phyloP scores from a whole-genome alignment of 768 basidiomycete species.

The Trametes punicea region DNA sequence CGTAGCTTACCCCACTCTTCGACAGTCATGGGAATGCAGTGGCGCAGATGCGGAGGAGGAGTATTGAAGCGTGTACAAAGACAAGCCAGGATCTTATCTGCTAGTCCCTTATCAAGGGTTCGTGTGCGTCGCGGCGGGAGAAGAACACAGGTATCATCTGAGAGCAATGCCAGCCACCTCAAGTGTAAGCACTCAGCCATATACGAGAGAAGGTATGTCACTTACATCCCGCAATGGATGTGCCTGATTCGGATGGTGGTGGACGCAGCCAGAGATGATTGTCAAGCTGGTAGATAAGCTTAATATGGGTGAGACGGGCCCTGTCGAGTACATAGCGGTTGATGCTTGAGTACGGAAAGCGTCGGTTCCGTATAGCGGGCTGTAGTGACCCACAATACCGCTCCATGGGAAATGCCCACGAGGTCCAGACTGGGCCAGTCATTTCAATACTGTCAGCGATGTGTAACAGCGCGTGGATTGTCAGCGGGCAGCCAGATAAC shows the following conservation, averaged over 20 bases:
- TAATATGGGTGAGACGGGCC: slow-evolving; percentile 17
- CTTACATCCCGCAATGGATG: not conserved
- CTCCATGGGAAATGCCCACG: slow-evolving; percentile 34
- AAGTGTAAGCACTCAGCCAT: not conserved
- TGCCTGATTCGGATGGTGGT: not conserved
- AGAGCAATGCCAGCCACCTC: too few relatives aligned
- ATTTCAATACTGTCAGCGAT: slow-evolving; percentile 28
- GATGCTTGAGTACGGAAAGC: slow-evolving; percentile 22
- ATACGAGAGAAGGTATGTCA: not conserved
- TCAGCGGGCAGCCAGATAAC: slow-evolving; percentile 30
- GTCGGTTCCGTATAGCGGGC: slow-evolving; percentile 22
- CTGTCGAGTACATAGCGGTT: slow-evolving; percentile 10
- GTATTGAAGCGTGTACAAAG: not conserved
- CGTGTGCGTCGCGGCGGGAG: not conserved
- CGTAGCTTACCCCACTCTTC: slow-evolving; percentile 29
- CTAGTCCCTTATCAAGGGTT: not conserved
- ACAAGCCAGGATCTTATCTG: not conserved
- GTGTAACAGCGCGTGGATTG: slow-evolving; percentile 33
- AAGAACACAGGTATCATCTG: not conserved
- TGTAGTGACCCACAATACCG: slow-evolving; percentile 26
- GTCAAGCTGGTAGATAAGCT: slow-evolving; percentile 7
- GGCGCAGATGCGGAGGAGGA: not conserved
- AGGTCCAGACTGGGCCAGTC: slow-evolving; percentile 25
- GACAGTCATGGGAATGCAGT: not conserved
- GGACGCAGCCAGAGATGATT: not conserved